phyloP scores from a whole-genome alignment of 768 basidiomycete genomes.

The Mycena pura region DNA sequence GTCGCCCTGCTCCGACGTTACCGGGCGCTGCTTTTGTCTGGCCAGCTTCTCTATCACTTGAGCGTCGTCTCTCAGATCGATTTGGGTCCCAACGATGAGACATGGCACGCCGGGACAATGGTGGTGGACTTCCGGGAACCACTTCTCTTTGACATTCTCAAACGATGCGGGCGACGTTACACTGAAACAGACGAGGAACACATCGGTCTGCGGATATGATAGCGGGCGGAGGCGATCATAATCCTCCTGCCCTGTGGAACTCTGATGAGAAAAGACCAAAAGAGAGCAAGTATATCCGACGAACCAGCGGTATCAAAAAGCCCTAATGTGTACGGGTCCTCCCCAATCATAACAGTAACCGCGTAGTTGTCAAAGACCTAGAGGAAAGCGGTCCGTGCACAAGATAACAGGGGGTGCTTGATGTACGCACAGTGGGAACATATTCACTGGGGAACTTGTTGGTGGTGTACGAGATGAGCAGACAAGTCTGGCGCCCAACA shows the following conservation, averaged over 20 bases:
- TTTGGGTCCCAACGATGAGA: slow-evolving; percentile 98
- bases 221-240: slow-evolving; percentile 98
- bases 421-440: slow-evolving; percentile 87
- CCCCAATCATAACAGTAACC: slow-evolving; percentile 99
- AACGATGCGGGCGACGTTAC: slow-evolving; percentile 98
- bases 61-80: slow-evolving; percentile 93
- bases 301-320: slow-evolving; percentile 98
- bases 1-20: slow-evolving; percentile 88
- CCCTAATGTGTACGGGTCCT: slow-evolving; percentile 98
- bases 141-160: slow-evolving; percentile 99
- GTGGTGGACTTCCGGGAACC: slow-evolving; percentile 99
- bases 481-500: slow-evolving; percentile 72
- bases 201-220: slow-evolving; percentile 99
- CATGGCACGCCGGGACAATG: slow-evolving; percentile 99
- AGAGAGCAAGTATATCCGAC: slow-evolving; percentile 38
- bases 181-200: slow-evolving; percentile 99
- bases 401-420: slow-evolving; percentile 29
- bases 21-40: slow-evolving; percentile 95
- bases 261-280: slow-evolving; percentile 19
- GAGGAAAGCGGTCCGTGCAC: slow-evolving; percentile 27
- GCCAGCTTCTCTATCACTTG: slow-evolving; percentile 94
- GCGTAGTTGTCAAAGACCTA: slow-evolving; percentile 98
- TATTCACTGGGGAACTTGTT: slow-evolving; percentile 99
- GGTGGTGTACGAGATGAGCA: slow-evolving; percentile 96
- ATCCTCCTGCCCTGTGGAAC: slow-evolving; percentile 99